A percentile compares a stretch with the other conserved stretches of the same genome.
phyloP scores from a whole-genome alignment of 202 grass and related monocot genomes.

The Setaria italica region DNA sequence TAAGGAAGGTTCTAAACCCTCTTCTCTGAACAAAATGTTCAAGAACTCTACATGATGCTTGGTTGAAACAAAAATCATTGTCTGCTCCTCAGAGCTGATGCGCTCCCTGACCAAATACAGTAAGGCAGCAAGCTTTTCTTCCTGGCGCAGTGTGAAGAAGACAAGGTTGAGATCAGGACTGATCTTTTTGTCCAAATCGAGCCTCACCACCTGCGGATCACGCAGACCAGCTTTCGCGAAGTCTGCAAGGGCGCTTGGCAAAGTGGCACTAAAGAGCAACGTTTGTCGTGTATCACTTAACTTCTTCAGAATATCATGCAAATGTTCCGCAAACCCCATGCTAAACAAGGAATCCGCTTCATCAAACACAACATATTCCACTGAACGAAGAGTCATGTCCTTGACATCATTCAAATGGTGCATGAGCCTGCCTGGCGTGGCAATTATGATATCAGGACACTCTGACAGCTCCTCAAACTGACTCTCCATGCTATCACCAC shows the following conservation, averaged over 20 bases:
- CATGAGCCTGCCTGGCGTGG: constrained; percentile 89
- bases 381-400: constrained; percentile 81
- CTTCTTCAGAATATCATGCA: constrained; percentile 78
- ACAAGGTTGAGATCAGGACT: constrained; percentile 86
- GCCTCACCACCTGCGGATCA: constrained; percentile 79
- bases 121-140: constrained; percentile 95
- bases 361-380: constrained; percentile 98
- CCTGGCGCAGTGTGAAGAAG: constrained; percentile 85
- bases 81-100: constrained; percentile 83
- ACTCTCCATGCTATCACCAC: constrained; percentile 93
- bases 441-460: constrained; percentile 97
- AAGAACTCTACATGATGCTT: constrained; percentile 98
- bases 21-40: constrained; percentile 87
- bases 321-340: constrained; percentile 69
- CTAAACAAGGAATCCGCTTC: constrained; percentile 93
- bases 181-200: constrained; percentile 91
- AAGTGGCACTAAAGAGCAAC: constrained; percentile 92
- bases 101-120: constrained; percentile 86
- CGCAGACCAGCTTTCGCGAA: constrained; percentile 90
- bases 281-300: constrained; percentile 81
- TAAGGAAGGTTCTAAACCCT: constrained; percentile 80
- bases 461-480: constrained; percentile 93
- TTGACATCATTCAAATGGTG: constrained; percentile 86
- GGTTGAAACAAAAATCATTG: constrained; percentile 94
- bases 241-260: constrained; percentile 79